Conservation (phyloP, 2,329 filamentous ascomycete genomes). For the Sordariomycetes sp. region DNA sequence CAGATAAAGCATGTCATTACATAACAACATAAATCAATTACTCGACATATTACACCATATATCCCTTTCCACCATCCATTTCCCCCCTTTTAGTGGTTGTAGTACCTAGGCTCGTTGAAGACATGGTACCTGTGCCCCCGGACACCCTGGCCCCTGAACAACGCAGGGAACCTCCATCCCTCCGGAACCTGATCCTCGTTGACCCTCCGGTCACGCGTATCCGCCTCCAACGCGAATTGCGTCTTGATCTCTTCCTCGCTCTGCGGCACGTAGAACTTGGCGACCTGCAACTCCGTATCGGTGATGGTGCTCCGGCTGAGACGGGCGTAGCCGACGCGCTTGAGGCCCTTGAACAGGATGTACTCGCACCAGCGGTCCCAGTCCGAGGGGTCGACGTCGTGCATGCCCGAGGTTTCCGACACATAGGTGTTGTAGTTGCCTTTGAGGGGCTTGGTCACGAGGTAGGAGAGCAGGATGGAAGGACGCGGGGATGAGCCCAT, state of each 20-base stretch:
- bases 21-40: neutral
- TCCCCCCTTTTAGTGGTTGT: conserved; percentile 17
- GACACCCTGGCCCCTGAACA: conserved; percentile 81
- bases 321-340: conserved; percentile 79
- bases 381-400: conserved; percentile 84
- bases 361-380: conserved; percentile 99
- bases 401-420: conserved; percentile 78
- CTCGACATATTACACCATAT: neutral
- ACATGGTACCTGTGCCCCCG: conserved; percentile 90
- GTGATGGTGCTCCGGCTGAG: conserved; percentile 88
- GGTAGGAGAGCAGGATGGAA: conserved; percentile 78
- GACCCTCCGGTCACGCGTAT: conserved; percentile 50
- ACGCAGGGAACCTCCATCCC: conserved; percentile 71
- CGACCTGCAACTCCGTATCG: conserved; percentile 93
- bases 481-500: conserved; percentile 81
- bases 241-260: conserved; percentile 45
- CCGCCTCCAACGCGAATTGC: conserved; percentile 29
- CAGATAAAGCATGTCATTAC: neutral
- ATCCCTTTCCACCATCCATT: neutral
- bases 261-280: conserved; percentile 78
- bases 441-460: conserved; percentile 81
- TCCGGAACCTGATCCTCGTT: conserved; percentile 65
- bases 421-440: conserved; percentile 98
- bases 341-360: conserved; percentile 86
- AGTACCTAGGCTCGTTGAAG: conserved; percentile 84